Base-by-base conservation (phyloP, 352 stramenopile genomes). In the Pythium graminicola region DNA sequence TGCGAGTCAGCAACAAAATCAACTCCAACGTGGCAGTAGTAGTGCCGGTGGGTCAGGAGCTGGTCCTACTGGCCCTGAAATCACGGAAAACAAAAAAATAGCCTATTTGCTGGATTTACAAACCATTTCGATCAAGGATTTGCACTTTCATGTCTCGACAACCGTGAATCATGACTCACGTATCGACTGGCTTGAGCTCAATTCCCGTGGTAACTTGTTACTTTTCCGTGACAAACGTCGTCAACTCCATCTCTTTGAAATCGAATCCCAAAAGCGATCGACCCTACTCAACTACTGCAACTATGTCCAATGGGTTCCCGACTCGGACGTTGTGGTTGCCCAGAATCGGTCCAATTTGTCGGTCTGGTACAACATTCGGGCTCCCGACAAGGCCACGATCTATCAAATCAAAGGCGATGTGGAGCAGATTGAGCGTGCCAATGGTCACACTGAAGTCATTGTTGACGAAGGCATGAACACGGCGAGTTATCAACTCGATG, bases 261-360 rank as follows among this genome's bases (percentile, higher is more conserved):
- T 97, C 20, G 76, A 91, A 20, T 66, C 75, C 9, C 89, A 97
- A 53, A 79, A 72, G 33, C 78, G 85, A 19, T 90, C 69, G 22
- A 96, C 87, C 13, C 63, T 98, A 32, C 75, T 98, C 17, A 96
- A 92, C 54, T 96, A 96, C 69, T 97, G 89, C 72, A 97, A 89
- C 57, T 98, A 98, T 62, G 93, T 98, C 35, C 91, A 98, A 66
- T 98, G 93, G 93, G 93, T 98, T 8, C 93, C 93, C n/a, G 82
- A 95, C 27, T 96, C 80, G 48, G 91, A 98, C 56, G 93, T 98
- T 7, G 88, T 98, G 2, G 93, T 98, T 7, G 91, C 93, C 6
- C 93, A 98, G 59, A 97, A 95, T 60, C 82, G 91, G 19, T 70
- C 64, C 9, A 96, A 89, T 41, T 53, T 98, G 7, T 97, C 86